Evolutionary conservation across 108 stramenopile species (phyloP), one percentile per base, ranked within the genome.

Genomic region (Fistulifera solaris): DNA sequence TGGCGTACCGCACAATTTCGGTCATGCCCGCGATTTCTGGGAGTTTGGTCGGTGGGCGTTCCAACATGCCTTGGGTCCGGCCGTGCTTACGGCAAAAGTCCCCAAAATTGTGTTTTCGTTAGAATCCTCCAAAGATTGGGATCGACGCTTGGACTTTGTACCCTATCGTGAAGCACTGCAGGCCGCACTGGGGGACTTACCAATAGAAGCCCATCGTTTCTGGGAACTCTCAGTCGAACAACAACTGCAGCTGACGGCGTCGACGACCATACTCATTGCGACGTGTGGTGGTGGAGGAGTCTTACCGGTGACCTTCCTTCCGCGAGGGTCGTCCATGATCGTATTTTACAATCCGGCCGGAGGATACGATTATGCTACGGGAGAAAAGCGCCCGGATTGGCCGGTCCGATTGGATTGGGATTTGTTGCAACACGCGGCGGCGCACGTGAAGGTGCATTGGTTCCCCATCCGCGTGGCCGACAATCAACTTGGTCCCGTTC

Each of bases 361-460:
- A 43, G 80, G 72, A 11, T 17, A 64, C 11, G 27, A 54, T 22
- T 66, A 56, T 18, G 26, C 19, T 16, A 65, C 27, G 42, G 13
- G 12, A 60, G 1, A 58, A n/a, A 15, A 43, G 48, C 40, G 45
- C 51, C 46, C 39, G 24, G 5, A 38, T 2, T 24, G 15, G 28
- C 80, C 80, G 0, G 80, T 76, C 0, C 59, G 66, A 27, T 40
- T 82, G 52, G 80, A 82, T 47, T 82, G 68, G 71, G 80, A 82
- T 28, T 46, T 78, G 50, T 53, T 82, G 40, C 64, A 68, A 27
- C 72, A 72, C 43, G 38, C 66, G 15, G 48, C 67, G 5, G 62
- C 55, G 0, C 57, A 82, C 40, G 14, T 82, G 1, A 59, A 64
- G n/a, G 75, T 73, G 16, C 67, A 72, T 56, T 82, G 81, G 81